Evolutionary conservation across 78 protist genomes (phyloP), one percentile per base, ranked within the genome.

Genomic region (Dictyostelium discoideum): DNA sequence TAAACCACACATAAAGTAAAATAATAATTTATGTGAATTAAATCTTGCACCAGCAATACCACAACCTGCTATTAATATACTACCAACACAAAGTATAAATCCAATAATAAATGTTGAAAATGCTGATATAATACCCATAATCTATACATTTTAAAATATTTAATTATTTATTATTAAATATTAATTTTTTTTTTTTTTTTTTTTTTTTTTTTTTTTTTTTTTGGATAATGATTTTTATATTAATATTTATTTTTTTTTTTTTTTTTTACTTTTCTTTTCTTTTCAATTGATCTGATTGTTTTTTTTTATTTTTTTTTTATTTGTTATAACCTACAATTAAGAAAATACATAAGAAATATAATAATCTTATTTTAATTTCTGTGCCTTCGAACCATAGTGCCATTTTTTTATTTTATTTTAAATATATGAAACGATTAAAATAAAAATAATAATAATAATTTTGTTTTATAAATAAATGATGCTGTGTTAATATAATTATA

Each of bases 31-130:
- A 10, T 18, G 48, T 11, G 50, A 26, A 32, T 78, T 89, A 48
- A 89, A 89, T 81, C 69, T 78, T 8, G 94, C 94, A 89, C 94
- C 94, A 7, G 74, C 80, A 13, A 80, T 78, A 42, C 94, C 94
- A 69, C 84, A 54, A 3, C 10, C 73, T 40, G 94, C 94, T 14
- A 89, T 63, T 5, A 60, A 37, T 24, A 79, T 2, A 18, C 80
- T 67, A 44, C 48, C 87, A 67, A 80, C 18, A 65, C 86, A 89
- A 24, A 89, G 24, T 67, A 89, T 46, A 46, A 89, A 79, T 63
- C 94, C 94, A 18, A 89, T 89, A 7, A 89, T 20, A 16, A 67
- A 29, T 40, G 72, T 67, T 24, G 87, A 67, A 29, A 89, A 39
- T 24, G 82, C 82, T 13, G 86, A 81, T 14, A 89, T n/a, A n/a